Evolutionary conservation across 192 early-diverging fungal genomes (phyloP).

Genomic region (Funneliformis mosseae): DNA sequence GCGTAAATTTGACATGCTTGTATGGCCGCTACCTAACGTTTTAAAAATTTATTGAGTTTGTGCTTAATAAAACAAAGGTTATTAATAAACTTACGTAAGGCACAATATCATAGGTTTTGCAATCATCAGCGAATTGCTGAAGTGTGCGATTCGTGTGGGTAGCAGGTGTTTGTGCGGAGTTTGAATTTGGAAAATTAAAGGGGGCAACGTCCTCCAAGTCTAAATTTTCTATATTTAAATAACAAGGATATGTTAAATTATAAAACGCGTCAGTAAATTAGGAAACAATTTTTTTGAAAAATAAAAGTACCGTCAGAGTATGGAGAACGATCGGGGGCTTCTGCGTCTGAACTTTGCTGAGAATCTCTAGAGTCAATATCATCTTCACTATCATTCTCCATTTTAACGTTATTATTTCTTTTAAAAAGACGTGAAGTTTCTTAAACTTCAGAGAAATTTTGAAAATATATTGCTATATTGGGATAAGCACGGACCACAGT

Average conservation of each 20-base stretch:
- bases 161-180: background rate
- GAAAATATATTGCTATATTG: no score
- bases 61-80: background rate
- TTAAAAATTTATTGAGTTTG: background rate
- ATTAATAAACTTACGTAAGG: conserved; percentile 39
- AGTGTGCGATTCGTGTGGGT: conserved; percentile 17
- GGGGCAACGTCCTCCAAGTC: background rate
- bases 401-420: background rate
- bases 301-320: background rate
- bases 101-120: conserved; percentile 50
- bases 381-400: conserved; percentile 8
- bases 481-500: no score
- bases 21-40: conserved; percentile 57
- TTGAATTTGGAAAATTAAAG: background rate
- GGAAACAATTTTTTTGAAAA: background rate
- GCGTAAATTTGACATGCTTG: conserved; percentile 72
- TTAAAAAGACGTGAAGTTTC: no score
- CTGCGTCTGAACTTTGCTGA: conserved; percentile 17
- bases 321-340: background rate
- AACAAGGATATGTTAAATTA: no score
- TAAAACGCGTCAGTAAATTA: background rate
- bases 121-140: conserved; percentile 43
- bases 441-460: no score
- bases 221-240: background rate
- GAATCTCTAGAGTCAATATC: conserved; percentile 15